phyloP scores from a whole-genome alignment of 768 basidiomycete species.

The Phylloporus sp. region DNA sequence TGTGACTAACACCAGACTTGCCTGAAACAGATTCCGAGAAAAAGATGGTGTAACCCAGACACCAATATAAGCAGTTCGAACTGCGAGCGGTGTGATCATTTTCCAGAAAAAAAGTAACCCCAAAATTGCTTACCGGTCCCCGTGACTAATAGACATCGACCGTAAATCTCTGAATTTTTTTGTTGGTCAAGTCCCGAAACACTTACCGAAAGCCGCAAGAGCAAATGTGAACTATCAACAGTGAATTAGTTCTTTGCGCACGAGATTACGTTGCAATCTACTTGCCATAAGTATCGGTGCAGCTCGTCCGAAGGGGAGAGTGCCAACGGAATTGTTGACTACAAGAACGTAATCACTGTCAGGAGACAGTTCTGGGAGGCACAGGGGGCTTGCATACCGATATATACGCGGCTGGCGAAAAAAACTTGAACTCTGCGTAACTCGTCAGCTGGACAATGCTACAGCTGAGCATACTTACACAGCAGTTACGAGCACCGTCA shows the following conservation, averaged over 20 bases:
- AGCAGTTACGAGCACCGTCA: constrained; percentile 14
- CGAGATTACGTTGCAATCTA: background rate
- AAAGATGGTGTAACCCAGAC: constrained; percentile 4
- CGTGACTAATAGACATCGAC: background rate
- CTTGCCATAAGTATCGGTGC: constrained; percentile 11
- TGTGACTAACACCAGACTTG: constrained; percentile 1
- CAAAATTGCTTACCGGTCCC: constrained; percentile 6
- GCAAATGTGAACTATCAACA: constrained; percentile 8
- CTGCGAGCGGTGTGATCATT: constrained; percentile 6
- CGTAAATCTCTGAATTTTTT: background rate
- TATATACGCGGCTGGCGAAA: constrained; percentile 10
- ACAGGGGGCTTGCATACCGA: constrained; percentile 2
- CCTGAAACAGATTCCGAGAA: constrained; percentile 6
- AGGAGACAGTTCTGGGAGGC: background rate
- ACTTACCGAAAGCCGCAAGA: constrained; percentile 10
- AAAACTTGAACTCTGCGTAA: constrained; percentile 10
- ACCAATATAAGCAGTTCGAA: constrained; percentile 10
- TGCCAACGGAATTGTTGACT: constrained; percentile 4
- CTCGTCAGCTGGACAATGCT: background rate
- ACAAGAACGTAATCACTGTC: background rate
- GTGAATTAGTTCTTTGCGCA: background rate
- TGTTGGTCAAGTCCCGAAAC: background rate
- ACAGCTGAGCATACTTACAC: constrained; percentile 5
- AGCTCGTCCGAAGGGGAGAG: constrained; percentile 10
- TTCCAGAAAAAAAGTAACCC: background rate